These are phyloP conservation scores for Hypholoma sublateritium DNA, from an alignment of 768 basidiomycete species.

Conservation along the genomic window DNA sequence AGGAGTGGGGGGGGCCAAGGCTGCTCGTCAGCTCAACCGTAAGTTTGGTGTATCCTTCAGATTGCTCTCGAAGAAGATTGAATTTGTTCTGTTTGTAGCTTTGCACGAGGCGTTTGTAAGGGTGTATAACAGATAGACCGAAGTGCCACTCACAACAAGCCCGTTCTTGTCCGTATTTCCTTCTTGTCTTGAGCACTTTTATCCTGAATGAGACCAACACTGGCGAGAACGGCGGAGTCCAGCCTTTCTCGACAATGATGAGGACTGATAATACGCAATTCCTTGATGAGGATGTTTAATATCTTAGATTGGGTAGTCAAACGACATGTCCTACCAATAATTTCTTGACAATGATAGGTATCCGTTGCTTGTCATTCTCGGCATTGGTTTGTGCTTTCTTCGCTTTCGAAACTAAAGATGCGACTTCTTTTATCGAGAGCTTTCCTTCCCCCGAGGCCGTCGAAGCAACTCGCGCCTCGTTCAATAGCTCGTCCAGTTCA, in stretches of 20 bases:
- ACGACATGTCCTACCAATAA: conserved; percentile 50
- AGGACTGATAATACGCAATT: conserved; percentile 53
- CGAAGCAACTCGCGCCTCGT: conserved; percentile 49
- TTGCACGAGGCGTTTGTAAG: conserved; percentile 6
- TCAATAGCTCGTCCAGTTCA: conserved; percentile 68
- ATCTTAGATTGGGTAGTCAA: background rate
- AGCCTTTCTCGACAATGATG: conserved; percentile 72
- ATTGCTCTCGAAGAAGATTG: conserved; percentile 95
- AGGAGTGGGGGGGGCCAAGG: conserved; percentile 73
- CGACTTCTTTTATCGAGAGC: conserved; percentile 18
- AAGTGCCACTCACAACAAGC: conserved; percentile 66
- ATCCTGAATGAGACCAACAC: conserved; percentile 69
- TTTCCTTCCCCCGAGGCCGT: conserved; percentile 34
- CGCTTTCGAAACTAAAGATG: conserved; percentile 31
- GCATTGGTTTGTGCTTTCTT: conserved; percentile 49
- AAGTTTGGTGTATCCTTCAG: conserved; percentile 95
- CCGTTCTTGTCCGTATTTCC: conserved; percentile 78
- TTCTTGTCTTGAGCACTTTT: conserved; percentile 69
- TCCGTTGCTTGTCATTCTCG: conserved; percentile 62
- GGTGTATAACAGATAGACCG: background rate
- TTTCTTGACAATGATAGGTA: conserved; percentile 57
- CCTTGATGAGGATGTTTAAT: conserved; percentile 37
- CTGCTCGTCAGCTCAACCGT: conserved; percentile 78
- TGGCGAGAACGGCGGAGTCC: conserved; percentile 62
- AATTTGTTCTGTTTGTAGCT: conserved; percentile 99